A percentile compares a stretch with the other conserved stretches of the same genome.
Conservation (phyloP, 2,329 filamentous ascomycete species). For the Pestalotiopsis sp. region DNA sequence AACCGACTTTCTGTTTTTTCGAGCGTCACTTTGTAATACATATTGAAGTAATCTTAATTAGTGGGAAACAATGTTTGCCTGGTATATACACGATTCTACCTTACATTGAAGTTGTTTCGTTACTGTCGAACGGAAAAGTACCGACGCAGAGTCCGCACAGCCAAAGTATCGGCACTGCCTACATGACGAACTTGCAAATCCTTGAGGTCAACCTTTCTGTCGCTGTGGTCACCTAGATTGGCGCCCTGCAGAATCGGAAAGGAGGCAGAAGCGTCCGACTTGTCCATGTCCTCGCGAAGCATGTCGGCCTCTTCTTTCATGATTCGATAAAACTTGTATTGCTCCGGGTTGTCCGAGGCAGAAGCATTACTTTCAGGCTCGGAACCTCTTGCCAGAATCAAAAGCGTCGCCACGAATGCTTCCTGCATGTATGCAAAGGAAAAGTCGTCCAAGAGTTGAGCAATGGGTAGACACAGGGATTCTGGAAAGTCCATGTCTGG, state of each 20-base stretch:
- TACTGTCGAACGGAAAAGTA: not conserved
- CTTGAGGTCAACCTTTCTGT: not conserved
- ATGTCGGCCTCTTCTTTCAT: conserved; percentile 63
- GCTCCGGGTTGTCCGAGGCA: conserved; percentile 45
- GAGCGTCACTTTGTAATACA: conserved; percentile 11
- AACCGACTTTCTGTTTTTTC: conserved; percentile 12
- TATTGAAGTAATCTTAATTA: not conserved
- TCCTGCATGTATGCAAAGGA: conserved; percentile 71
- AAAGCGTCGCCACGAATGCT: conserved; percentile 62
- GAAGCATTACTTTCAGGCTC: conserved; percentile 21
- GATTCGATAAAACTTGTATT: conserved; percentile 50
- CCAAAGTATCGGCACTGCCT: not conserved
- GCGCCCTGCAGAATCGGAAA: not conserved
- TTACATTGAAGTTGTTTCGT: not conserved
- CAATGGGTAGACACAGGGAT: conserved; percentile 55
- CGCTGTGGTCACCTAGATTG: not conserved
- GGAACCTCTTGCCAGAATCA: conserved; percentile 31
- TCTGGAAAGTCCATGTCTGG: conserved; percentile 60
- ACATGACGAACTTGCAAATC: not conserved
- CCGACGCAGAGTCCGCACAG: not conserved
- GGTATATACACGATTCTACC: too few relatives aligned
- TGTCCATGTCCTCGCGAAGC: conserved; percentile 57
- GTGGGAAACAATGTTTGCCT: not conserved
- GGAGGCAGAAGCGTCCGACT: not conserved
- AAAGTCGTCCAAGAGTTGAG: conserved; percentile 61